Base-by-base conservation (phyloP, 2,329 filamentous ascomycete genomes). In the Colletotrichum lupini region DNA sequence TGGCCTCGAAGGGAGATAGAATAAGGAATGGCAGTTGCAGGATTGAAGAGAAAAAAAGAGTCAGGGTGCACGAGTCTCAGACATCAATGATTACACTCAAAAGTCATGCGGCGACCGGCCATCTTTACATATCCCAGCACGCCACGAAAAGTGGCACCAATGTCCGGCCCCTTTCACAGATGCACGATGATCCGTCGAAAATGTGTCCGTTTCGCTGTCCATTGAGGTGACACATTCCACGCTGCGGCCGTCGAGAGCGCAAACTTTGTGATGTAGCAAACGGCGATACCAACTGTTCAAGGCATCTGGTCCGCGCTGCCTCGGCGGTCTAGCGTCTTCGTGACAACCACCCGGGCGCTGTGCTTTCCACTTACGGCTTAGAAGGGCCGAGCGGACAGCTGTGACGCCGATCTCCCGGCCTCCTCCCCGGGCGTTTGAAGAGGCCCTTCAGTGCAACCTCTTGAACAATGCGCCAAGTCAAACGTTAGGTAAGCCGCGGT, bases 351-450 rank as follows among this genome's bases (percentile, higher is more conserved):
- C 60, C 71, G 61, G 56, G 52, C 71, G 71, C 56, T 71, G 28
- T 66, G 56, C 32, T 71, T 71, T 71, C 71, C 71, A 57, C 16
- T 56, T 71, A 30, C 49, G 56, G 67, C 49, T 42, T 70, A 58
- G 35, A 37, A 71, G 56, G 71, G 56, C 71, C 71, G 71, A 73
- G 70, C 67, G 60, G 70, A 26, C 55, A 69, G 66, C 42, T 73
- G 55, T 61, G 60, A 65, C 60, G 71, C 71, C 67, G 67, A 71
- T 71, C 60, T 70, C 55, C 70, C 70, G 67, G 70, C 16, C 67
- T 59, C 28, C 1, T 60, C 46, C 52, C 52, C 60, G 60, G 46
- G 46, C 67, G 67, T 61, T 73, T 58, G 67, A 61, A 53, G 26
- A 35, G 26, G 16, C n/a, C n/a, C 28, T 22, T 53, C 66, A 67